Evolutionary conservation across 2,329 filamentous ascomycete species (phyloP).

Genomic region (Fusarium chuoi): DNA sequence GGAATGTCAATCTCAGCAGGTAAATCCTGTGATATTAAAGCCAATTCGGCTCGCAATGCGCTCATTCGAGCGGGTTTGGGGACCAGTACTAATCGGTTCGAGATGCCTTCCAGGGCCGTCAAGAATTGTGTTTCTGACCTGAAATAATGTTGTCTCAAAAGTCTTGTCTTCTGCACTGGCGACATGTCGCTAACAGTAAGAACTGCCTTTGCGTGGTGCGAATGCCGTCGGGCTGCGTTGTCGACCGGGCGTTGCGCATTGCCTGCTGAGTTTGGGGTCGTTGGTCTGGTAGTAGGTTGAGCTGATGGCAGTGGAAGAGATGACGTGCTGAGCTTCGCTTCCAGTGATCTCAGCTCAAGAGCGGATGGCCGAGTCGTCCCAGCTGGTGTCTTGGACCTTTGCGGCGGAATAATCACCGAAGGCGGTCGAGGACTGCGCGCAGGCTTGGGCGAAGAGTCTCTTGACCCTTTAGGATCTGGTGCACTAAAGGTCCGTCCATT

Average conservation of each 20-base stretch:
- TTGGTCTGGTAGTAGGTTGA: constrained; percentile 61
- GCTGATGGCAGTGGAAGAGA: constrained; percentile 73
- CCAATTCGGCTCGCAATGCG: constrained; percentile 82
- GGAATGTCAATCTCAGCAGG: constrained; percentile 87
- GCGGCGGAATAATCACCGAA: constrained; percentile 33
- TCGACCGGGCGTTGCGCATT: constrained; percentile 59
- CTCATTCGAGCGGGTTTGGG: constrained; percentile 85
- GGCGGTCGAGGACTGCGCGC: constrained; percentile 40
- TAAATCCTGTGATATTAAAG: constrained; percentile 81
- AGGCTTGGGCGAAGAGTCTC: constrained; percentile 42
- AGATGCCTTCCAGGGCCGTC: constrained; percentile 83
- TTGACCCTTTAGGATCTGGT: constrained; percentile 50
- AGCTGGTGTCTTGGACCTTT: constrained; percentile 47
- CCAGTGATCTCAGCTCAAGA: constrained; percentile 63
- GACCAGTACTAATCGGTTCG: constrained; percentile 83
- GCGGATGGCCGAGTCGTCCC: constrained; percentile 58
- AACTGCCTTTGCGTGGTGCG: constrained; percentile 67
- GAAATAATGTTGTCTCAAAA: constrained; percentile 85
- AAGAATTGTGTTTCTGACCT: constrained; percentile 83
- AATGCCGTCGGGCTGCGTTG: constrained; percentile 66
- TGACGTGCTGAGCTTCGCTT: constrained; percentile 73
- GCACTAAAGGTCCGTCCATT: constrained; percentile 57
- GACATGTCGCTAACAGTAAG: constrained; percentile 71
- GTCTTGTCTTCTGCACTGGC: constrained; percentile 72
- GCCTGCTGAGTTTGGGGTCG: constrained; percentile 68